Evolutionary conservation across 495 filamentous ascomycete genomes (phyloP).

Genomic region (Parachaetomium inaequale): DNA sequence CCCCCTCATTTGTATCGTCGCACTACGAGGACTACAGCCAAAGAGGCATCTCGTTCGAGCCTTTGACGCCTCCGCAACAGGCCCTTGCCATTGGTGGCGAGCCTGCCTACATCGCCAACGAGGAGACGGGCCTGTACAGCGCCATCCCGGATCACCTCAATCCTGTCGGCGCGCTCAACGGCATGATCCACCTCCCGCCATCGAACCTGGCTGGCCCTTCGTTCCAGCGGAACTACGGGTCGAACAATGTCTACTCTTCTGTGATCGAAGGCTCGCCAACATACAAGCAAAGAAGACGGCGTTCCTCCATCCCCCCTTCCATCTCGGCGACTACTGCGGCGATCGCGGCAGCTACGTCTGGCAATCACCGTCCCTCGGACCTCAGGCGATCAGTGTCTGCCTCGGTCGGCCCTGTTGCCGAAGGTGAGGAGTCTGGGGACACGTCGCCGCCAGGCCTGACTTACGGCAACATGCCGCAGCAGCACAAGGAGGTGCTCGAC

Average conservation of each 20-base stretch:
- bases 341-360: conserved; percentile 50
- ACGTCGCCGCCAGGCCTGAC: conserved; percentile 66
- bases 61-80: conserved; percentile 91
- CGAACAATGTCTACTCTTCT: conserved; percentile 84
- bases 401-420: conserved; percentile 77
- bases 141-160: conserved; percentile 77
- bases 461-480: conserved; percentile 65
- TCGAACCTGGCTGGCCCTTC: conserved; percentile 76
- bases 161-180: conserved; percentile 60
- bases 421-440: conserved; percentile 68
- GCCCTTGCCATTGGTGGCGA: conserved; percentile 71
- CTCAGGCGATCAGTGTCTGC: conserved; percentile 86
- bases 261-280: conserved; percentile 97
- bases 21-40: conserved; percentile 97
- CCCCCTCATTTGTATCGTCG: conserved; percentile 94
- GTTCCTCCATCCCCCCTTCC: conserved; percentile 83
- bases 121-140: conserved; percentile 92
- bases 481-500: conserved; percentile 74
- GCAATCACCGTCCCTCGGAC: conserved; percentile 72
- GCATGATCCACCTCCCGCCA: conserved; percentile 86
- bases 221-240: conserved; percentile 68
- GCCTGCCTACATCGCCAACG: conserved; percentile 94
- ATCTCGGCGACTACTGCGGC: conserved; percentile 62
- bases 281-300: conserved; percentile 92
- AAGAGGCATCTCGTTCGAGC: conserved; percentile 92